Evolutionary conservation across 2,329 filamentous ascomycete species (phyloP).

Genomic region (Balansia obtecta): DNA sequence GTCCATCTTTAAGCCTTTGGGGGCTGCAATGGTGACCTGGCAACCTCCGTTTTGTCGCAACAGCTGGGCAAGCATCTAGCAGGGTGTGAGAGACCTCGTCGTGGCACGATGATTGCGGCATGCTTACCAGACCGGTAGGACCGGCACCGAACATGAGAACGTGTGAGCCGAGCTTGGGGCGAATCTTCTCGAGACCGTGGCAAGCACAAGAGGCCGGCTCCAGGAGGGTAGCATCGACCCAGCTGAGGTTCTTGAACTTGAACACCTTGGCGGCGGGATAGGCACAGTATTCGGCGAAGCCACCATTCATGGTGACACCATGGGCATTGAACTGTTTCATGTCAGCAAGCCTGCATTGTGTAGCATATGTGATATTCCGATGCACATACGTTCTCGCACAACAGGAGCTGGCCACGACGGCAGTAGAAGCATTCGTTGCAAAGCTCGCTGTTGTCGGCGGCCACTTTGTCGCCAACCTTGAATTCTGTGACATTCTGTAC

Average conservation of each 20-base stretch:
- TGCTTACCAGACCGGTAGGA: conserved; percentile 47
- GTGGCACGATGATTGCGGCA: neutral
- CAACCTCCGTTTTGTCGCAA: conserved; percentile 54
- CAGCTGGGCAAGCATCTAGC: conserved; percentile 45
- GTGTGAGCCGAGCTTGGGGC: conserved; percentile 50
- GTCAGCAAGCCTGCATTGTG: neutral
- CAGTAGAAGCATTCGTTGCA: conserved; percentile 66
- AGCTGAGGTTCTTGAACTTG: conserved; percentile 51
- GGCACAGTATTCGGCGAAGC: conserved; percentile 57
- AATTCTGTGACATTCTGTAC: conserved; percentile 43
- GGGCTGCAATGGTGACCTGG: conserved; percentile 57
- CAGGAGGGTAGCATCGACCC: conserved; percentile 57
- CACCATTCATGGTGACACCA: conserved; percentile 55
- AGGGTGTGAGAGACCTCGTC: neutral
- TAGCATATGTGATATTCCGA: neutral
- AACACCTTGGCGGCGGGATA: conserved; percentile 45
- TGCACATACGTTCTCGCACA: conserved; percentile 47
- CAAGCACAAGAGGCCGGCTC: conserved; percentile 62
- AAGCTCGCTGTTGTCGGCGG: conserved; percentile 52
- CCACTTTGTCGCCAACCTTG: conserved; percentile 49
- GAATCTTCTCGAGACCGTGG: conserved; percentile 57
- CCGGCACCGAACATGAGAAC: conserved; percentile 56
- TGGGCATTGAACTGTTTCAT: conserved; percentile 44
- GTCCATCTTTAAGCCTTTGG: conserved; percentile 58
- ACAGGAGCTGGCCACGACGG: conserved; percentile 51